Conservation (phyloP, 2,329 filamentous ascomycete species). For the Trichoderma arundinaceum region DNA sequence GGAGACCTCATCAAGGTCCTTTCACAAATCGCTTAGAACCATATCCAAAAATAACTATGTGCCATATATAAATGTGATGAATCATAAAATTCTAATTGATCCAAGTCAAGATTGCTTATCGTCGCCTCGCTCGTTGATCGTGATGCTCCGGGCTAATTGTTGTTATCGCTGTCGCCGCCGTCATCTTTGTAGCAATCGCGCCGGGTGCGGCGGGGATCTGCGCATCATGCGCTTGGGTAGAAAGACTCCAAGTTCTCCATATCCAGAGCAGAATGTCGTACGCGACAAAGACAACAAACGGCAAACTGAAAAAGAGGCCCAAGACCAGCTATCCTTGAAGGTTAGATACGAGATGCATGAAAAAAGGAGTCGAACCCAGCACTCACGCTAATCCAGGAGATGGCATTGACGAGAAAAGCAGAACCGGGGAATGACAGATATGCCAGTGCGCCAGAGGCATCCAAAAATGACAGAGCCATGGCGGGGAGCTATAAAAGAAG, state of each 20-base stretch:
- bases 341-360: constrained; percentile 24
- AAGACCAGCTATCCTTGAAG: constrained; percentile 47
- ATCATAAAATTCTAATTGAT: neutral
- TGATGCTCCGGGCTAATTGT: constrained; percentile 12
- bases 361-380: neutral
- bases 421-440: constrained; percentile 41
- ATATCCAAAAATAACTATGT: neutral
- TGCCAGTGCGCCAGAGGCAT: constrained; percentile 38
- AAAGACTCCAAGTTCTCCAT: constrained; percentile 50
- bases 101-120: constrained; percentile 14
- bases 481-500: neutral
- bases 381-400: constrained; percentile 50
- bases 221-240: constrained; percentile 12
- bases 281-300: constrained; percentile 54
- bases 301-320: constrained; percentile 54
- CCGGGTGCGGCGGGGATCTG: constrained; percentile 7
- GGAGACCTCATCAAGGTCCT: constrained; percentile 89
- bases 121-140: constrained; percentile 13
- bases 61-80: neutral
- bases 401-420: constrained; percentile 44
- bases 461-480: constrained; percentile 37
- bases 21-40: constrained; percentile 63
- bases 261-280: constrained; percentile 61
- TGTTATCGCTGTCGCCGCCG: neutral
- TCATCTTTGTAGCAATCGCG: neutral